Conservation (phyloP, 1,139 yeast species). For the Lodderomyces parapsilosis region DNA sequence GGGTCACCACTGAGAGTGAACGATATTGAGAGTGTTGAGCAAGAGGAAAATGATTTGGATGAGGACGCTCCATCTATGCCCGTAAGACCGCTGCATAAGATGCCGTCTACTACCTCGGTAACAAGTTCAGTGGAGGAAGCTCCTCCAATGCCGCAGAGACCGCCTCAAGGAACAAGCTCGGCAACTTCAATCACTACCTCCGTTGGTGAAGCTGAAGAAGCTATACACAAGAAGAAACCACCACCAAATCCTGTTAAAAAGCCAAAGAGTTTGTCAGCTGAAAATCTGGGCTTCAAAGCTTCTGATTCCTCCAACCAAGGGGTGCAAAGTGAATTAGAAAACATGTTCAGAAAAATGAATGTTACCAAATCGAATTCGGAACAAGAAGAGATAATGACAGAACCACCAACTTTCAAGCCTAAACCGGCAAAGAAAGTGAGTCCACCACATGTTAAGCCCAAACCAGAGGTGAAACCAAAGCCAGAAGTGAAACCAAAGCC, state of each 20-base stretch:
- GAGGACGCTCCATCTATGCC: conserved; percentile 6
- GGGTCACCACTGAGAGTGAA: not conserved
- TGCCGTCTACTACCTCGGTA: not conserved
- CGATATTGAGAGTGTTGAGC: not conserved
- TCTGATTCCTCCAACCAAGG: conserved; percentile 12
- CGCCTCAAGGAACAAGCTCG: conserved; percentile 3
- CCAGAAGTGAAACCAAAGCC: conserved; percentile 19
- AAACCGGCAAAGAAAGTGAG: conserved; percentile 3
- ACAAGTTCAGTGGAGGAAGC: conserved; percentile 5
- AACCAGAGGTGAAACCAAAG: conserved; percentile 12
- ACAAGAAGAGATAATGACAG: not conserved
- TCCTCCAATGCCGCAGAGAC: conserved; percentile 14
- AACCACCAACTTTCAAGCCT: not conserved
- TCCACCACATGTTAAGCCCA: conserved; percentile 6
- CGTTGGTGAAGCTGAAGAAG: conserved; percentile 2
- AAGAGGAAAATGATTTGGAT: not conserved
- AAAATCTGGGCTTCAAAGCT: not conserved
- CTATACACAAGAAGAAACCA: conserved; percentile 25
- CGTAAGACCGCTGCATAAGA: conserved; percentile 8
- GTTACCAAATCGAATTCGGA: conserved; percentile 4
- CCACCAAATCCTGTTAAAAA: conserved; percentile 44
- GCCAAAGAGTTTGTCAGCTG: conserved; percentile 11
- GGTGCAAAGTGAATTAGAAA: conserved; percentile 14
- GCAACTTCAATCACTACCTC: conserved; percentile 6
- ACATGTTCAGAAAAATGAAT: conserved; percentile 13